A percentile compares a stretch with the other conserved stretches of the same genome.
These are phyloP conservation scores for Polysphondylium violaceum DNA, from an alignment of 78 protist genomes.

Conservation along the genomic window DNA sequence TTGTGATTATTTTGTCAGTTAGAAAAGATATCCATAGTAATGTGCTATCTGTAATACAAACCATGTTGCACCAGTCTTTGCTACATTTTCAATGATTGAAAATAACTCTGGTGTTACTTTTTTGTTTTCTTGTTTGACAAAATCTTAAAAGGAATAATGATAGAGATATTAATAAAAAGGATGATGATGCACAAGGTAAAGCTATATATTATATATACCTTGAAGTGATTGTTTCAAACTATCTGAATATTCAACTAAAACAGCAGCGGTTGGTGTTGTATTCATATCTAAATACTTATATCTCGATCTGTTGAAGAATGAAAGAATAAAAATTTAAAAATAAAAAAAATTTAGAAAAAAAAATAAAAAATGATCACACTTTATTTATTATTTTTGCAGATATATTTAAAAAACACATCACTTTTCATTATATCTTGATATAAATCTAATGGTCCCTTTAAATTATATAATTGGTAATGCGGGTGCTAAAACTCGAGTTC, in stretches of 20 bases:
- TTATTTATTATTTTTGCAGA: too few relatives aligned
- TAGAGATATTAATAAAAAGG: neutral
- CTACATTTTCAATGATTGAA: conserved; percentile 49
- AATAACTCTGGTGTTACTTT: conserved; percentile 40
- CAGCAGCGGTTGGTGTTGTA: too few relatives aligned
- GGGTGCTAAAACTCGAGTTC: too few relatives aligned
- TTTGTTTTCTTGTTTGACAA: conserved; percentile 44
- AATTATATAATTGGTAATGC: too few relatives aligned
- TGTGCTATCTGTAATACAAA: neutral
- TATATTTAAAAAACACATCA: too few relatives aligned
- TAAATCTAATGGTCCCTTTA: too few relatives aligned
- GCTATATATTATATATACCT: neutral
- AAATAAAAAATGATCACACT: too few relatives aligned
- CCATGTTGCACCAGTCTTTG: conserved; percentile 71
- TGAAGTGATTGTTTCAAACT: conserved; percentile 1
- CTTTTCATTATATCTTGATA: too few relatives aligned
- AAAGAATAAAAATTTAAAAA: too few relatives aligned
- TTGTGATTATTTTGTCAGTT: neutral
- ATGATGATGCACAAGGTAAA: neutral
- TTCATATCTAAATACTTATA: too few relatives aligned
- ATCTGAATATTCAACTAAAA: conserved; percentile 20
- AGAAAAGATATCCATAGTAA: neutral
- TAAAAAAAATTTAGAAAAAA: too few relatives aligned
- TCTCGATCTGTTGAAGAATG: too few relatives aligned
- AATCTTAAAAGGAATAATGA: conserved; percentile 16